Base-by-base conservation (phyloP, 768 basidiomycete genomes). In the Scleroderma citrinum region DNA sequence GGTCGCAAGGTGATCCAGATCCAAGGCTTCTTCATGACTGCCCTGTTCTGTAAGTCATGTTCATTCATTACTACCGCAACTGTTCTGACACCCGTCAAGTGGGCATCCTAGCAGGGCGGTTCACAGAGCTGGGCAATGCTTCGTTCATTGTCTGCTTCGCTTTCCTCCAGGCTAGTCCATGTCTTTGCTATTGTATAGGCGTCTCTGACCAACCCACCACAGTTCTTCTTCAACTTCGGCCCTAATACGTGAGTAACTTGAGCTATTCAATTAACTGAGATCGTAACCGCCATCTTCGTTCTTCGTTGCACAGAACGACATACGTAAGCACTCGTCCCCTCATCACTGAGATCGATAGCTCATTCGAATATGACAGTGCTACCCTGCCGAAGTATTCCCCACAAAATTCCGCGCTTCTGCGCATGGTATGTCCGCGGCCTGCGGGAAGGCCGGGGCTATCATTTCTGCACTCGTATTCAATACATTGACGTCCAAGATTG, bases 181-280 rank as follows among this genome's bases (percentile, higher is more conserved):
- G 29, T 12, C 47, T 1, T 3, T 30, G 14, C 14, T 19, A 17
- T 14, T 11, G 7, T 12, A 4, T 17, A 29, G 5, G 23, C 39
- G 7, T 17, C 16, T n/a, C 52, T 57, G 7, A 52, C 44, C 14
- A 24, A 51, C 10, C 48, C 59, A 30, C 17, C 40, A 0, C 52
- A 81, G 72, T 86, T 86, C 71, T 86, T 87, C 74, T 87, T 87
- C 74, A 87, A 88, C 69, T 89, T 87, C 57, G 86, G 87, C 17
- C 82, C 84, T 3, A 87, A 87, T 59, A 69, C 79, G 75, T 82
- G 59, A 54, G 78, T 56, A 17, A 2, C 31, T 5, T 46, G 13
- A 5, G 32, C 23, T 19, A 17, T 17, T 5, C 43, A 13, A 23
- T 44, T 7, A 1, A 8, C 2, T 2, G n/a, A n/a, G n/a, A 37